phyloP scores from a whole-genome alignment of 208 protist species.

The Leishmania mexicana region DNA sequence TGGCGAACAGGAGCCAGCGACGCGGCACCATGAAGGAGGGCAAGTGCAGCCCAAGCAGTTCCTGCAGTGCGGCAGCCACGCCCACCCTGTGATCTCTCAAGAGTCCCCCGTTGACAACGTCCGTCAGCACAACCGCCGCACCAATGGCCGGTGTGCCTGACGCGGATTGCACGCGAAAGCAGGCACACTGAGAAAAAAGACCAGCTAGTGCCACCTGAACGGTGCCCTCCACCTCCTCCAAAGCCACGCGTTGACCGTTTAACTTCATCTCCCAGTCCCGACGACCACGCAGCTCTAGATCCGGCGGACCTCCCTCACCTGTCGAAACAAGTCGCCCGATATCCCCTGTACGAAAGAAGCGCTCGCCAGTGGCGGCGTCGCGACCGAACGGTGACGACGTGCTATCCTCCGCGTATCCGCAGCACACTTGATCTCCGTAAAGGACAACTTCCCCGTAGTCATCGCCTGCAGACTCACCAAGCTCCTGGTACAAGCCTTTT shows the following conservation, averaged over 20 bases:
- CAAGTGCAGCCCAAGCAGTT: constrained; percentile 33
- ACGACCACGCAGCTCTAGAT: constrained; percentile 40
- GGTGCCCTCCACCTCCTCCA: constrained; percentile 60
- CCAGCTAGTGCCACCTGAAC: constrained; percentile 26
- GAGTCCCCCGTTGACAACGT: background rate
- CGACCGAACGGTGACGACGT: constrained; percentile 21
- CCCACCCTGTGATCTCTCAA: constrained; percentile 7
- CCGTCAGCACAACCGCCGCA: constrained; percentile 21
- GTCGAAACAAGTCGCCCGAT: constrained; percentile 15
- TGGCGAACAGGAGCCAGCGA: constrained; percentile 30
- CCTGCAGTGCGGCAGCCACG: constrained; percentile 29
- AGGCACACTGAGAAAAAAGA: constrained; percentile 22
- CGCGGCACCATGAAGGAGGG: constrained; percentile 46
- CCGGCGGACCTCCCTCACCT: background rate
- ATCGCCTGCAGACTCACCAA: background rate
- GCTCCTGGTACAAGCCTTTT: background rate
- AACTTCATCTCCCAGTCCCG: constrained; percentile 61
- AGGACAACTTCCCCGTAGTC: constrained; percentile 46
- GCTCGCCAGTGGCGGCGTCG: constrained; percentile 14
- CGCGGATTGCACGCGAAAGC: constrained; percentile 30
- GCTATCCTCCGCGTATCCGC: constrained; percentile 40
- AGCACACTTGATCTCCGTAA: constrained; percentile 51
- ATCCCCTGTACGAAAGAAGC: constrained; percentile 57
- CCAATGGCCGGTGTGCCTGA: constrained; percentile 17
- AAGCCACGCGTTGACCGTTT: constrained; percentile 54